Percentiles rank a stretch among this genome's conserved stretches.
These are phyloP conservation scores for Begonia loranthoides DNA, from an alignment of 306 rosid species.

Conservation along the genomic window DNA sequence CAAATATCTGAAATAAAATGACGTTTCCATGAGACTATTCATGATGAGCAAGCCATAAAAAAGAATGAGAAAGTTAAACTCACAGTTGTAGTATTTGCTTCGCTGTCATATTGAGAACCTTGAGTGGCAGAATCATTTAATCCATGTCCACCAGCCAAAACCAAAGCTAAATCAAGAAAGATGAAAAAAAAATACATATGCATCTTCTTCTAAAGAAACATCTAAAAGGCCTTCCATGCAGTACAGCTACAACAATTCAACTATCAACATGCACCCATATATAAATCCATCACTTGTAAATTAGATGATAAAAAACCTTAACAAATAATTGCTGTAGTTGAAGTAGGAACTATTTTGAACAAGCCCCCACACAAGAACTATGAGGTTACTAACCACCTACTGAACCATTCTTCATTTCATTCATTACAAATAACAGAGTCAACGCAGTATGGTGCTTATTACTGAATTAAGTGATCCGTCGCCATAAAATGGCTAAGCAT, in stretches of 20 bases:
- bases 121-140: slow-evolving; percentile 56
- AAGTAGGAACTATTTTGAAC: too few species aligned
- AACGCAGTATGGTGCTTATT: background rate
- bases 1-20: slow-evolving; percentile 56
- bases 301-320: too few species aligned
- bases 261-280: too few species aligned
- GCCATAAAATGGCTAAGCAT: background rate
- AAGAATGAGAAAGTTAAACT: slow-evolving; percentile 20
- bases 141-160: slow-evolving; percentile 80
- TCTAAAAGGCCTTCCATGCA: too few species aligned
- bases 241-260: too few species aligned
- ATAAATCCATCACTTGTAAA: too few species aligned
- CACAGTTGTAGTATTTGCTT: slow-evolving; percentile 80
- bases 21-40: background rate
- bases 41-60: background rate
- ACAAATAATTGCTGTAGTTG: too few species aligned
- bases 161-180: slow-evolving; percentile 46
- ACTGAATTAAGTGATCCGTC: background rate
- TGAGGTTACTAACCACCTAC: too few species aligned
- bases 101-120: slow-evolving; percentile 75
- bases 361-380: too few species aligned
- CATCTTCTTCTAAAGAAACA: background rate
- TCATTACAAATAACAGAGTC: too few species aligned
- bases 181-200: background rate
- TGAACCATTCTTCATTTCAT: too few species aligned